Evolutionary conservation across 805 yeast species (phyloP).

Genomic region (Diddensiella caesifluorescens): DNA sequence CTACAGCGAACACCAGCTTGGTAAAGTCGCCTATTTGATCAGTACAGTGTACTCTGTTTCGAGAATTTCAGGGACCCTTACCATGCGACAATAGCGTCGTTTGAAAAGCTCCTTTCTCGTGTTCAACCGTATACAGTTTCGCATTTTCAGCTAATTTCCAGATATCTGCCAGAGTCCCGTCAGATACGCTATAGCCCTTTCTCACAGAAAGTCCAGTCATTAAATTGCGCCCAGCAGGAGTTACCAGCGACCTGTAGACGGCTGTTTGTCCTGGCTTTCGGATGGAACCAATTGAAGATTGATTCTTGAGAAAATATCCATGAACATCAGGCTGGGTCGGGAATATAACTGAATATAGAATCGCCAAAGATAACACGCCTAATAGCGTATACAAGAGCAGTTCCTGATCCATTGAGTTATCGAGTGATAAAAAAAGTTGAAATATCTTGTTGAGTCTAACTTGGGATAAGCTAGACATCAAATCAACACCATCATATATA

Average conservation of each 20-base stretch:
- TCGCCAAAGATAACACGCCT: neutral
- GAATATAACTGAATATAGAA: slow-evolving; percentile 17
- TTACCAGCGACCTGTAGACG: slow-evolving; percentile 64
- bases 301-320: slow-evolving; percentile 38
- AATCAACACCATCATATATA: too few species aligned
- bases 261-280: slow-evolving; percentile 69
- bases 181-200: slow-evolving; percentile 50
- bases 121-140: slow-evolving; percentile 32
- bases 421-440: too few species aligned
- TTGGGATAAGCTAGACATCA: too few species aligned
- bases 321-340: slow-evolving; percentile 34
- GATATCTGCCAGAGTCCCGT: slow-evolving; percentile 70
- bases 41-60: neutral
- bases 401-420: slow-evolving; percentile 9
- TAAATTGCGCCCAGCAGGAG: slow-evolving; percentile 66
- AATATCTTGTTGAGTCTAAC: too few species aligned
- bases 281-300: slow-evolving; percentile 60
- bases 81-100: neutral
- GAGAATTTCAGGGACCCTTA: neutral
- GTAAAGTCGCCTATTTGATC: slow-evolving; percentile 1
- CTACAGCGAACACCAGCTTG: slow-evolving; percentile 13
- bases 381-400: slow-evolving; percentile 5
- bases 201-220: slow-evolving; percentile 61
- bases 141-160: slow-evolving; percentile 43
- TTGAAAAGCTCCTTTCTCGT: neutral